A percentile compares a stretch with the other conserved stretches of the same genome.
phyloP scores from a whole-genome alignment of 2,329 filamentous ascomycete genomes.

The Arthrobotrys iridis region DNA sequence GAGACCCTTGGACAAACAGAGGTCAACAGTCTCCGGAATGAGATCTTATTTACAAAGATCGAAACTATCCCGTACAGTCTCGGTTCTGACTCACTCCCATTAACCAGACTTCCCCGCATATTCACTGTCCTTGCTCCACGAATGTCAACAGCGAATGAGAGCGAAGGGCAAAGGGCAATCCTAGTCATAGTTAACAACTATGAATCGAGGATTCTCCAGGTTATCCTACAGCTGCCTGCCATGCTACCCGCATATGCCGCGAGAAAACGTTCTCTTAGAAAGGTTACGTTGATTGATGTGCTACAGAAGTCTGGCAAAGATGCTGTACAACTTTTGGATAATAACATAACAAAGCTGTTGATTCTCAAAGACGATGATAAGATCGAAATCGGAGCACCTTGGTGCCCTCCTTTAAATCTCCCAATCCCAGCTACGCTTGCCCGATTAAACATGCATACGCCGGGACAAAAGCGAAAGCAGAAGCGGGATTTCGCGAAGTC shows the following conservation, averaged over 20 bases:
- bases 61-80: constrained; percentile 72
- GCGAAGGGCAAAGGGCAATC: constrained; percentile 48
- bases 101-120: constrained; percentile 35
- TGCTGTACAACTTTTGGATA: constrained; percentile 58
- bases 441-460: constrained; percentile 58
- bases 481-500: constrained; percentile 58
- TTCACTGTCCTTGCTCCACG: constrained; percentile 45
- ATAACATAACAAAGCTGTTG: constrained; percentile 55
- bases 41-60: constrained; percentile 77
- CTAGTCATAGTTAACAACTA: constrained; percentile 48
- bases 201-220: constrained; percentile 48
- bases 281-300: constrained; percentile 50
- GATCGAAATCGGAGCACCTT: constrained; percentile 57
- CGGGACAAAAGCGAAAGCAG: constrained; percentile 57
- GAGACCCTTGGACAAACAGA: constrained; percentile 70
- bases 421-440: constrained; percentile 56
- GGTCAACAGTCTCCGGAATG: constrained; percentile 75
- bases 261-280: constrained; percentile 53
- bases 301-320: constrained; percentile 54
- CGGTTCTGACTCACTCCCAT: constrained; percentile 59
- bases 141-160: constrained; percentile 47
- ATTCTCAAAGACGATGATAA: constrained; percentile 57
- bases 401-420: constrained; percentile 55
- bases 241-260: constrained; percentile 64
- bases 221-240: constrained; percentile 47